These are phyloP conservation scores for Lyophyllum semitale DNA, from an alignment of 768 basidiomycete species.

Conservation along the genomic window DNA sequence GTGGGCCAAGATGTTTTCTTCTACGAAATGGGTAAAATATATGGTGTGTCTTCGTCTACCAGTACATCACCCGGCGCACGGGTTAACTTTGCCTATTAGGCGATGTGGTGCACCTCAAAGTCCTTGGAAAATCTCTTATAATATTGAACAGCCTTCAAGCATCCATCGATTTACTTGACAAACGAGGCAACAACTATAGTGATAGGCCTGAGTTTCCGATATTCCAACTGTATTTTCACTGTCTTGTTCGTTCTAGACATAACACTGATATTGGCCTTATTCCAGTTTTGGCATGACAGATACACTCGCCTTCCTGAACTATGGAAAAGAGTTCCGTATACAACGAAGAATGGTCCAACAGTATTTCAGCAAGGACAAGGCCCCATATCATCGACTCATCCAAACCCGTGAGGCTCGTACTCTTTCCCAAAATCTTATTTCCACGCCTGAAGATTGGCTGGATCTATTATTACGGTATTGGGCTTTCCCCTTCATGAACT, in stretches of 20 bases:
- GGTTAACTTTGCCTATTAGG: no score
- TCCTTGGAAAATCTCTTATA: slow-evolving; percentile 25
- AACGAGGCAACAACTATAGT: slow-evolving; percentile 25
- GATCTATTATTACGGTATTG: not conserved
- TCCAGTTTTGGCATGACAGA: not conserved
- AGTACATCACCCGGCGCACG: no score
- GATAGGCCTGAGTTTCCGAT: slow-evolving; percentile 17
- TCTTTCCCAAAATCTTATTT: slow-evolving; percentile 30
- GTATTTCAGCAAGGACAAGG: slow-evolving; percentile 20
- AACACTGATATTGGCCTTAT: not conserved
- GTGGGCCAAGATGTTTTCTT: no score
- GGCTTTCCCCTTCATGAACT: not conserved
- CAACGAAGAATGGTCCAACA: slow-evolving; percentile 22
- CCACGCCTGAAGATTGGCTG: slow-evolving; percentile 13
- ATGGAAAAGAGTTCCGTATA: slow-evolving; percentile 21
- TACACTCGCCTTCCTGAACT: slow-evolving; percentile 14
- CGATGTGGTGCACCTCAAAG: slow-evolving; percentile 18
- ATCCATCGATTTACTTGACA: slow-evolving; percentile 26
- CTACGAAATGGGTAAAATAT: no score
- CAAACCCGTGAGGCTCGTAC: slow-evolving; percentile 30
- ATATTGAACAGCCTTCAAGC: slow-evolving; percentile 24
- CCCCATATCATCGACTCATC: slow-evolving; percentile 23
- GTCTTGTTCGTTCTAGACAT: not conserved
- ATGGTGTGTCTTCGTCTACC: no score
- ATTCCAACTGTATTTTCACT: not conserved